These are phyloP conservation scores for Styphnolobium japonicum DNA, from an alignment of 306 rosid genomes.

Conservation along the genomic window DNA sequence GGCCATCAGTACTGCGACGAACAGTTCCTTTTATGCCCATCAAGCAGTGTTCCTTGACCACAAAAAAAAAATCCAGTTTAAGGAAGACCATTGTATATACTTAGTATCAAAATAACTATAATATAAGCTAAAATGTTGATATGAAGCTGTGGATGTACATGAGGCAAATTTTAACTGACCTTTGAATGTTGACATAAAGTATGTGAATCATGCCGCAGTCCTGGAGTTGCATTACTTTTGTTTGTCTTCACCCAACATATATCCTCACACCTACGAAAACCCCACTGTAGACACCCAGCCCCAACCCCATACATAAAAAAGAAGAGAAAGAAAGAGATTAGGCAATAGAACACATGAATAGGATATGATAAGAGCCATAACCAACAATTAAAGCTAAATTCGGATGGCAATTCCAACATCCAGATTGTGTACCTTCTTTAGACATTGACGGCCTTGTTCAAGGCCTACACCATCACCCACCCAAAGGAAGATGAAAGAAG, in stretches of 20 bases:
- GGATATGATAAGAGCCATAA: slow-evolving; percentile 16
- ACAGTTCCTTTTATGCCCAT: slow-evolving; percentile 99
- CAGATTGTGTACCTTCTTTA: slow-evolving; percentile 70
- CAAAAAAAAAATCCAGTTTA: slow-evolving; percentile 15
- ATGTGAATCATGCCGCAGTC: slow-evolving; percentile 89
- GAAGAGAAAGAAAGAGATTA: neutral
- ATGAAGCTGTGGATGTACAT: slow-evolving; percentile 3
- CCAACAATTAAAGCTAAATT: neutral
- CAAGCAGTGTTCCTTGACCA: slow-evolving; percentile 91
- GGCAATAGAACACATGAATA: neutral
- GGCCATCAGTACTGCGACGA: slow-evolving; percentile 99
- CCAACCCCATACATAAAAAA: slow-evolving; percentile 28
- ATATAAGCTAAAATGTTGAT: neutral
- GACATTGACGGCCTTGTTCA: slow-evolving; percentile 99
- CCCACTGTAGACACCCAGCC: slow-evolving; percentile 70
- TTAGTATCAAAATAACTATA: neutral
- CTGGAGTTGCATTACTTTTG: slow-evolving; percentile 87
- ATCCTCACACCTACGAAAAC: slow-evolving; percentile 98
- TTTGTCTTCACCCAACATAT: slow-evolving; percentile 99
- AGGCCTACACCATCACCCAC: slow-evolving; percentile 98
- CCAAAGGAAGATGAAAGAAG: slow-evolving; percentile 99
- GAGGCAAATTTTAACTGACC: slow-evolving; percentile 46
- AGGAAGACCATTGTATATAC: neutral
- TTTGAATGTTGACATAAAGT: slow-evolving; percentile 98
- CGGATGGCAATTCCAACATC: neutral